Evolutionary conservation across 345 rosid species (phyloP).

Genomic region (Streptanthus diversifolius): DNA sequence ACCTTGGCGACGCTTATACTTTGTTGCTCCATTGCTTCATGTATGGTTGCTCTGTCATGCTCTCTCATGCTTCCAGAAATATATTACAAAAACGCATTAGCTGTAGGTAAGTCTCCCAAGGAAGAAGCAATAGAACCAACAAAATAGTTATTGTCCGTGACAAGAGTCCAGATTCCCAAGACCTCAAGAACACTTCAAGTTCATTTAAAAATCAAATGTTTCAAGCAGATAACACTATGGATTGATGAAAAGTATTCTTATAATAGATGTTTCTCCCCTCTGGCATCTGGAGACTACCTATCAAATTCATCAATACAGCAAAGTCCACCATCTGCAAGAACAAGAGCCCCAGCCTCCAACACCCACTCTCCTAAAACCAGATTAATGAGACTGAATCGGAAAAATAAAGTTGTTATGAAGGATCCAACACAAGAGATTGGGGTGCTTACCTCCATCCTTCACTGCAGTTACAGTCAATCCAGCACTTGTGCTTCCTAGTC

Average conservation of each 20-base stretch:
- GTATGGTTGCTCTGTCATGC: slow-evolving; percentile 97
- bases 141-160: not conserved
- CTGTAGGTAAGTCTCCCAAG: not conserved
- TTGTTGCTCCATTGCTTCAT: slow-evolving; percentile 99
- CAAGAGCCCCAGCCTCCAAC: slow-evolving; percentile 99
- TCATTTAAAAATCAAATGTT: not conserved
- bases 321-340: slow-evolving; percentile 96
- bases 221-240: not conserved
- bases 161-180: not conserved
- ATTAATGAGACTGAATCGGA: not conserved
- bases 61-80: slow-evolving; percentile 73
- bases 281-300: slow-evolving; percentile 45
- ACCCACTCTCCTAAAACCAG: slow-evolving; percentile 78
- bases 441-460: slow-evolving; percentile 78
- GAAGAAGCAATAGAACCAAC: slow-evolving; percentile 1
- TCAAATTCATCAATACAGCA: slow-evolving; percentile 98
- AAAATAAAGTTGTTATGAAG: not conserved
- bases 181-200: not conserved
- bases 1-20: slow-evolving; percentile 98
- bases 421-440: slow-evolving; percentile 1
- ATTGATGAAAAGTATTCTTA: not conserved
- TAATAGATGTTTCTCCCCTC: not conserved
- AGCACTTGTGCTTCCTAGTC: slow-evolving; percentile 96
- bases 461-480: slow-evolving; percentile 98
- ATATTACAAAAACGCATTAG: not conserved